These are phyloP conservation scores for Zygnema circumcarinatum DNA, from an alignment of 139 green algal species.

Conservation along the genomic window DNA sequence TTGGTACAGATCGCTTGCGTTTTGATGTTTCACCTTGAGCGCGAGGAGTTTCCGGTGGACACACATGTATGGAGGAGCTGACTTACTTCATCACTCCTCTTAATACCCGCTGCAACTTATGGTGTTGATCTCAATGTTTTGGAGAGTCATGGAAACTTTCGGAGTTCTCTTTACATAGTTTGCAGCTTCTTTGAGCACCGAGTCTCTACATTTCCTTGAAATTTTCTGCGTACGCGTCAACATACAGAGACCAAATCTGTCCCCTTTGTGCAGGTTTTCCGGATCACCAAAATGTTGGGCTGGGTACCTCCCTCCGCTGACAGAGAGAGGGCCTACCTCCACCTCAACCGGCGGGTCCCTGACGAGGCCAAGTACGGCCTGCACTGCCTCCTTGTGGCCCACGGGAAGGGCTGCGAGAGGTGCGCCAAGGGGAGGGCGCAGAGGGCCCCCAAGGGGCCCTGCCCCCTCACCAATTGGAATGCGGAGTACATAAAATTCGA, in stretches of 20 bases:
- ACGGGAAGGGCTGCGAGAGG: conserved; percentile 69
- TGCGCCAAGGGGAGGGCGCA: conserved; percentile 58
- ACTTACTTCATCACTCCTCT: conserved; percentile 12
- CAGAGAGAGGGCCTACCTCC: conserved; percentile 75
- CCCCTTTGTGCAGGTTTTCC: conserved; percentile 27
- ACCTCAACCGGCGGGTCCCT: conserved; percentile 75
- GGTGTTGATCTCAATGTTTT: too few species aligned
- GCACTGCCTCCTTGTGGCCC: conserved; percentile 79
- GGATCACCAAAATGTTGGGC: conserved; percentile 37
- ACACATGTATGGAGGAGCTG: conserved; percentile 73
- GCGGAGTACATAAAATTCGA: not conserved
- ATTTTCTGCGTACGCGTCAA: too few species aligned
- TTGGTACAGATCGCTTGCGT: conserved; percentile 67
- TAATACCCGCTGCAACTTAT: too few species aligned
- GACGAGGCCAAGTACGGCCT: conserved; percentile 69
- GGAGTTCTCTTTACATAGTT: too few species aligned
- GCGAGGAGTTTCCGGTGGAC: conserved; percentile 78
- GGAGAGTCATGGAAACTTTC: too few species aligned
- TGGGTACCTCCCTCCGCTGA: conserved; percentile 71
- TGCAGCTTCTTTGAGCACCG: too few species aligned
- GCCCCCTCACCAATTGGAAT: conserved; percentile 11
- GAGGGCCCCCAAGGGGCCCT: conserved; percentile 2
- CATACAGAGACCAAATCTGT: too few species aligned
- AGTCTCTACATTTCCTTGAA: too few species aligned
- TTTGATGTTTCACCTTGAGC: conserved; percentile 74